phyloP scores from a whole-genome alignment of 306 rosid species.

The Rubus idaeus region DNA sequence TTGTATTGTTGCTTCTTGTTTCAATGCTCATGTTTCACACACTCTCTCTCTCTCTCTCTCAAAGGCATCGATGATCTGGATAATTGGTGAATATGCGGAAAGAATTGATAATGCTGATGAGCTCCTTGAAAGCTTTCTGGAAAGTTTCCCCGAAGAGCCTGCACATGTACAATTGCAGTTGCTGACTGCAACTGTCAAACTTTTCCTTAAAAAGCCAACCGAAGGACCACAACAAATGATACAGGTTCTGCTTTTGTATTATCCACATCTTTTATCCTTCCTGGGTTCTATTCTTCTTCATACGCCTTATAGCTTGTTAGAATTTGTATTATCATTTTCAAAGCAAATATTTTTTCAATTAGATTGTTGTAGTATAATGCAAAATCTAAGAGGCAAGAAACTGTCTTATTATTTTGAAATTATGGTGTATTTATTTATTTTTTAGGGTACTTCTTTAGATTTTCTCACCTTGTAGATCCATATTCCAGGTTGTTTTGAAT shows the following conservation, averaged over 20 bases:
- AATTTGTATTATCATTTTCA: not conserved
- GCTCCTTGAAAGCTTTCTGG: conserved; percentile 98
- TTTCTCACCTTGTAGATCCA: conserved; percentile 27
- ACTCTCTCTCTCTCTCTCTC: not conserved
- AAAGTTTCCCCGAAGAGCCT: conserved; percentile 93
- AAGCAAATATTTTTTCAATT: not conserved
- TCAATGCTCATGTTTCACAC: not conserved
- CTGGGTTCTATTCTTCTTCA: not conserved
- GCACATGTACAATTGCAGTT: conserved; percentile 96
- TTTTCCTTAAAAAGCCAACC: conserved; percentile 98
- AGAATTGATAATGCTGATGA: conserved; percentile 99
- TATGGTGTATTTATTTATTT: not conserved
- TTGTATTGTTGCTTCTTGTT: not conserved
- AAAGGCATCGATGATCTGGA: conserved; percentile 99
- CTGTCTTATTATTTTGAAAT: not conserved
- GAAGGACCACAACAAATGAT: conserved; percentile 99
- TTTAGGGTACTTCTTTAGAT: not conserved
- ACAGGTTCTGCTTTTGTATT: conserved; percentile 58
- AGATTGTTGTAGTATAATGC: not conserved
- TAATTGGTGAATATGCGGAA: conserved; percentile 98
- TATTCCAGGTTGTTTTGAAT: conserved; percentile 87
- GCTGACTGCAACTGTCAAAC: conserved; percentile 98
- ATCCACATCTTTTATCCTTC: conserved; percentile 7
- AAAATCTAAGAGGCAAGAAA: not conserved
- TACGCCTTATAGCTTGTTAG: not conserved